These are phyloP conservation scores for Exutisphaerella laricina DNA, from an alignment of 2,329 filamentous ascomycete genomes.

Conservation along the genomic window DNA sequence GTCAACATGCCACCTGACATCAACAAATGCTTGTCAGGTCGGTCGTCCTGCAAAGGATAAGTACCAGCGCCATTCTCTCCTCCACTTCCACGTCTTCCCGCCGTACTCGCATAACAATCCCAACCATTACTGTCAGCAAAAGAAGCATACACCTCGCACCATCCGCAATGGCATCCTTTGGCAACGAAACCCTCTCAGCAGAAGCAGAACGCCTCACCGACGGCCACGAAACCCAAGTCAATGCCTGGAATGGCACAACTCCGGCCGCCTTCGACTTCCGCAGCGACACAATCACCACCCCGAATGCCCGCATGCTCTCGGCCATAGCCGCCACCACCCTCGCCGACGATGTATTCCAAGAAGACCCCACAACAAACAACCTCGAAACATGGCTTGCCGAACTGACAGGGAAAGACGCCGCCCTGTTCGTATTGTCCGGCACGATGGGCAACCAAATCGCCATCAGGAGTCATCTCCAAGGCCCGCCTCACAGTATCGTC, in stretches of 20 bases:
- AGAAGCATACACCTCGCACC: conserved; percentile 9
- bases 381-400: conserved; percentile 70
- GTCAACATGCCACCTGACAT: not conserved
- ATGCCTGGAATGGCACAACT: conserved; percentile 41
- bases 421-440: conserved; percentile 76
- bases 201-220: conserved; percentile 19
- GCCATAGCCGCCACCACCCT: conserved; percentile 71
- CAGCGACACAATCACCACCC: conserved; percentile 66
- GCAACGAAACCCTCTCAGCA: conserved; percentile 11
- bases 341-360: conserved; percentile 75
- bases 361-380: conserved; percentile 70
- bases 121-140: not conserved
- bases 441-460: conserved; percentile 90
- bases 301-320: conserved; percentile 72
- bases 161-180: conserved; percentile 6
- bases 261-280: conserved; percentile 54
- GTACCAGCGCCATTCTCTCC: conserved; percentile 4
- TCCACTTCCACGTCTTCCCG: not conserved
- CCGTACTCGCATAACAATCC: too few species aligned
- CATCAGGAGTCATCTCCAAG: conserved; percentile 67
- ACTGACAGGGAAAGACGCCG: conserved; percentile 69
- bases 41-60: conserved; percentile 16
- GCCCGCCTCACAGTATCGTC: conserved; percentile 74
- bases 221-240: conserved; percentile 17
- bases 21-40: conserved; percentile 1